Percentiles rank a stretch among this genome's conserved stretches.
Evolutionary conservation across 768 basidiomycete genomes (phyloP).

Genomic region (Russula emetica): DNA sequence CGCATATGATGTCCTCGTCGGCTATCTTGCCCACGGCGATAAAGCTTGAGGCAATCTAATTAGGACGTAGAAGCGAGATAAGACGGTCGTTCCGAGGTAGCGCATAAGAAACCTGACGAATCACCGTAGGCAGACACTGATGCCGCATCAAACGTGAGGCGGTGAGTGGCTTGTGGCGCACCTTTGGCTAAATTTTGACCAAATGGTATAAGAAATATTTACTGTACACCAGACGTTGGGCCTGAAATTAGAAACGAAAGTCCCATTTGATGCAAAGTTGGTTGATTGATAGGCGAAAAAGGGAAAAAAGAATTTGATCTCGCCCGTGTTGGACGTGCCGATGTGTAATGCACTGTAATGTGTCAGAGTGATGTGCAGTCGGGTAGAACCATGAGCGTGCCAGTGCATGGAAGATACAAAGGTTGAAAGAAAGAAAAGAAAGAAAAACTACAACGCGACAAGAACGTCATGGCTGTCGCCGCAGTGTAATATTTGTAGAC

Average conservation of each 20-base stretch:
- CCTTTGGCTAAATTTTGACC: background rate
- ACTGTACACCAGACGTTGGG: background rate
- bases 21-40: background rate
- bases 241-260: background rate
- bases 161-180: background rate
- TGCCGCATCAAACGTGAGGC: background rate
- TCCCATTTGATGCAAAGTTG: background rate
- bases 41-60: background rate
- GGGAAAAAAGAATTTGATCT: background rate
- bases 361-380: no score
- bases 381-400: no score
- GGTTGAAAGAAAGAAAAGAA: no score
- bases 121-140: background rate
- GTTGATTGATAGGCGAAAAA: background rate
- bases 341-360: no score
- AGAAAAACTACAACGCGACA: no score
- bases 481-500: no score
- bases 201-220: background rate
- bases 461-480: no score
- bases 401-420: no score
- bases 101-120: background rate
- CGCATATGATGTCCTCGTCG: background rate
- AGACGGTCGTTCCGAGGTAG: background rate
- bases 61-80: background rate
- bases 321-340: no score